Percentiles rank a stretch among this genome's conserved stretches.
These are phyloP conservation scores for Trichosporon inkin DNA, from an alignment of 1,284 basidiomycete species.

Conservation along the genomic window DNA sequence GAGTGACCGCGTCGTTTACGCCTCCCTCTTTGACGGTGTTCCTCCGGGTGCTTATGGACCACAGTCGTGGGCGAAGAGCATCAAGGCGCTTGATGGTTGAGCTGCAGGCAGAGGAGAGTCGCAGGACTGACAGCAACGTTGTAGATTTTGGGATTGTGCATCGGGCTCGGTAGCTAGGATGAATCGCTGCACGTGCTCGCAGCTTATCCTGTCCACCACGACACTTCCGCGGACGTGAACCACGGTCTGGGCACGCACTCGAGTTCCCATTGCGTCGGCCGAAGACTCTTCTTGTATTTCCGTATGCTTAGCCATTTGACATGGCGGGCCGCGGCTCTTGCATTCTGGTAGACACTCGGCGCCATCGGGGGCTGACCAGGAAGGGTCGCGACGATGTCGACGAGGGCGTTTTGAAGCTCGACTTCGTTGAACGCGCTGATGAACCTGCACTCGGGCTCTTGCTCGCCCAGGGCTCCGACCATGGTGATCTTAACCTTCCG, in stretches of 20 bases:
- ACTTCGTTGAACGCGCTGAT: neutral
- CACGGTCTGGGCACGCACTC: neutral
- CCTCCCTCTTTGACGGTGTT: constrained; percentile 14
- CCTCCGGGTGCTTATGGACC: constrained; percentile 13
- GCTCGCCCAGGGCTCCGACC: neutral
- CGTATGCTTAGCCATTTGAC: neutral
- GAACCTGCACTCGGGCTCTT: neutral
- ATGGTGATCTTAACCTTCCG: neutral
- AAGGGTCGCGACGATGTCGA: neutral
- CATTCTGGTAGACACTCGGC: neutral
- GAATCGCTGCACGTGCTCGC: neutral
- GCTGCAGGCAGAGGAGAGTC: neutral
- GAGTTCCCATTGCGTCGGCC: neutral
- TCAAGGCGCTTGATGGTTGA: constrained; percentile 11
- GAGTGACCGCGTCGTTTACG: constrained; percentile 15
- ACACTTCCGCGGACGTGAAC: neutral
- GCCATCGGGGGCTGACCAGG: neutral
- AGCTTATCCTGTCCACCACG: neutral
- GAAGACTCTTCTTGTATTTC: neutral
- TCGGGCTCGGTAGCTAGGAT: neutral
- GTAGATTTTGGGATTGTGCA: neutral
- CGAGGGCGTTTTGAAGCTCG: neutral
- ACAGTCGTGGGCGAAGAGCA: constrained; percentile 13
- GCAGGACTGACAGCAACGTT: neutral
- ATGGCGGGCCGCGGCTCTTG: neutral